phyloP scores from a whole-genome alignment of 805 yeast genomes.

The Starmerella tilneyi region DNA sequence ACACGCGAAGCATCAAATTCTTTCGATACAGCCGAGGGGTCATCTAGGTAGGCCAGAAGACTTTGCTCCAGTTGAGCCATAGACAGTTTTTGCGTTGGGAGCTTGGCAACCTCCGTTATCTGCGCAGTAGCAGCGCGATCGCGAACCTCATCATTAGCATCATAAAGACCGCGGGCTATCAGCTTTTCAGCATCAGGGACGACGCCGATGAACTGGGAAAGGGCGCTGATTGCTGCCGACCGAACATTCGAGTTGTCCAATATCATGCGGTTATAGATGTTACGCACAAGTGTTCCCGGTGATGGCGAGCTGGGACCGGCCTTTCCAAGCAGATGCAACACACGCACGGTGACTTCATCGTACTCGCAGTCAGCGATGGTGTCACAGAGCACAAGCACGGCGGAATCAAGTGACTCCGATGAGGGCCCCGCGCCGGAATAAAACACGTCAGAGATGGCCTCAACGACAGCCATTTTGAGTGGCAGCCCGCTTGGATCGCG shows the following conservation, averaged over 20 bases:
- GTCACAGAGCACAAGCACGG: slow-evolving; percentile 84
- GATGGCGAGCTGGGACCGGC: slow-evolving; percentile 83
- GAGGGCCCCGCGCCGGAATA: slow-evolving; percentile 34
- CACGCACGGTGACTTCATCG: slow-evolving; percentile 86
- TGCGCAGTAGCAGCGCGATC: slow-evolving; percentile 89
- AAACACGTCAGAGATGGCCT: slow-evolving; percentile 85
- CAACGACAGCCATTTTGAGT: slow-evolving; percentile 80
- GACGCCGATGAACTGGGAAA: slow-evolving; percentile 78
- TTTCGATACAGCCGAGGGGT: slow-evolving; percentile 35
- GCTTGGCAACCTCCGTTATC: slow-evolving; percentile 41
- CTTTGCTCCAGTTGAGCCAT: slow-evolving; percentile 68
- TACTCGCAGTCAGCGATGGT: slow-evolving; percentile 97
- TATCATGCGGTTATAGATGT: slow-evolving; percentile 92
- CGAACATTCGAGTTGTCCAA: slow-evolving; percentile 91
- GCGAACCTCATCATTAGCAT: slow-evolving; percentile 92
- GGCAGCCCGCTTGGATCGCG: slow-evolving; percentile 84
- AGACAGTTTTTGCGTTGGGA: slow-evolving; percentile 57
- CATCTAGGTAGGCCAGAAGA: slow-evolving; percentile 57
- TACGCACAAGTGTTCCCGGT: slow-evolving; percentile 87
- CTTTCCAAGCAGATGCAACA: slow-evolving; percentile 81
- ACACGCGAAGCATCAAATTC: slow-evolving; percentile 66
- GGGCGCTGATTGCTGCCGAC: slow-evolving; percentile 88
- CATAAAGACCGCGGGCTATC: slow-evolving; percentile 73
- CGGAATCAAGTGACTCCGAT: slow-evolving; percentile 31
- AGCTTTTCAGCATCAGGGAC: slow-evolving; percentile 65